A percentile compares a stretch with the other conserved stretches of the same genome.
These are phyloP conservation scores for Lactifluus hygrophoroides DNA, from an alignment of 768 basidiomycete species.

Conservation along the genomic window DNA sequence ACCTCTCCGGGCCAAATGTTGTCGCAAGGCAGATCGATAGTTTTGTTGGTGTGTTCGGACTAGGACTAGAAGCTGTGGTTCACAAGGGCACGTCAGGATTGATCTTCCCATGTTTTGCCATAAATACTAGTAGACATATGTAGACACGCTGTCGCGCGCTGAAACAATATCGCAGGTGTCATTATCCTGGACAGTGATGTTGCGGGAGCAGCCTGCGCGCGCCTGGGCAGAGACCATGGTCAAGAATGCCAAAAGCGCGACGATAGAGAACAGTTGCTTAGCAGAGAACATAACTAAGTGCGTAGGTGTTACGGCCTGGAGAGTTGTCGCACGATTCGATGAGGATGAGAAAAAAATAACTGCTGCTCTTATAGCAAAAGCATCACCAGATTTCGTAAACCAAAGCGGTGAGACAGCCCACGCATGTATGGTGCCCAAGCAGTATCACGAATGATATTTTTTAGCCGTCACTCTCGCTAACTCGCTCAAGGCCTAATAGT, in stretches of 20 bases:
- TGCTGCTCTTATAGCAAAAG: no score
- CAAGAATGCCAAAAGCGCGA: not conserved
- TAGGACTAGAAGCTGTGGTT: conserved; percentile 52
- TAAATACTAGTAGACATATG: conserved; percentile 27
- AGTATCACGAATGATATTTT: no score
- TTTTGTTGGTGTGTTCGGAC: conserved; percentile 42
- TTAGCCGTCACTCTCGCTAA: no score
- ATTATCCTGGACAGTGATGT: conserved; percentile 40
- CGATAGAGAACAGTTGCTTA: not conserved
- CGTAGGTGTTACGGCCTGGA: no score
- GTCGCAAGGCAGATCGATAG: conserved; percentile 44
- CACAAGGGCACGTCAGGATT: not conserved
- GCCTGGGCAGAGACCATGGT: not conserved
- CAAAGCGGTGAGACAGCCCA: no score
- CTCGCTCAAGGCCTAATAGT: no score
- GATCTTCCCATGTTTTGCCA: not conserved
- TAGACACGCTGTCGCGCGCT: conserved; percentile 37
- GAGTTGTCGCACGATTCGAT: no score
- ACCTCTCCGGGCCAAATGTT: conserved; percentile 34
- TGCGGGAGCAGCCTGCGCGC: conserved; percentile 37
- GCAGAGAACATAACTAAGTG: not conserved
- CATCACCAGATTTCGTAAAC: no score
- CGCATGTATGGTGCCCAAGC: no score
- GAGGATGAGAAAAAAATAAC: no score
- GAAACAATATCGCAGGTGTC: conserved; percentile 54